Conservation (phyloP, 257 asterid genomes). For the Salvia hispanica region DNA sequence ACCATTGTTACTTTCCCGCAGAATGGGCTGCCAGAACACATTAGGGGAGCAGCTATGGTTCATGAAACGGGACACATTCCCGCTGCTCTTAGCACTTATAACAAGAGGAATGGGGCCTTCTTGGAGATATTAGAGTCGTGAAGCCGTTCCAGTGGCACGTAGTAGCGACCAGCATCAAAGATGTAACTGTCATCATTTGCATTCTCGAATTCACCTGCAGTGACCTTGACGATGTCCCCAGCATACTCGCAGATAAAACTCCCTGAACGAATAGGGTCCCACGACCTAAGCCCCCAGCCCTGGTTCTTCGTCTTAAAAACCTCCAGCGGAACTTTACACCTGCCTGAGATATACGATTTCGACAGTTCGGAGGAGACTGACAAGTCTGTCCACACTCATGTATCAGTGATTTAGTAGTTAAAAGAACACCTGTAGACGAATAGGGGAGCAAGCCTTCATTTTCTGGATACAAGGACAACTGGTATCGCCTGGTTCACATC, state of each 20-base stretch:
- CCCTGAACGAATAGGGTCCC: constrained; percentile 92
- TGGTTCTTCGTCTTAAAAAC: constrained; percentile 79
- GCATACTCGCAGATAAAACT: constrained; percentile 89
- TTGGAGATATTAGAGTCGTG: constrained; percentile 43
- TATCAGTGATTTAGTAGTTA: constrained; percentile 54
- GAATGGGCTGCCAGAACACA: constrained; percentile 79
- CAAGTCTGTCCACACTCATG: constrained; percentile 80
- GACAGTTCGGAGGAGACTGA: constrained; percentile 72
- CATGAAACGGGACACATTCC: constrained; percentile 93
- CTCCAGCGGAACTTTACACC: constrained; percentile 70
- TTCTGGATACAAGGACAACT: constrained; percentile 66
- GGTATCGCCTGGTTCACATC: constrained; percentile 79
- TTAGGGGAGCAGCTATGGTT: constrained; percentile 93
- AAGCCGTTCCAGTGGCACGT: constrained; percentile 54
- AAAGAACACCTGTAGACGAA: constrained; percentile 64
- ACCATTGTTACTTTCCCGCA: constrained; percentile 65
- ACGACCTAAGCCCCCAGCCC: constrained; percentile 99
- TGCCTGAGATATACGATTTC: constrained; percentile 73
- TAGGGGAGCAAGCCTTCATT: constrained; percentile 69
- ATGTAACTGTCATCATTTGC: constrained; percentile 53
- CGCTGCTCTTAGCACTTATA: constrained; percentile 65
- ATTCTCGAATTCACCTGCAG: constrained; percentile 43
- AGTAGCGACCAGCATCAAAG: constrained; percentile 80
- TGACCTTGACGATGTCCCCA: constrained; percentile 65
- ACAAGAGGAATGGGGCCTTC: constrained; percentile 65